Evolutionary conservation across 129 eudicot genomes (phyloP), one percentile per base, ranked within the genome.

Genomic region (Sambucus nigra): DNA sequence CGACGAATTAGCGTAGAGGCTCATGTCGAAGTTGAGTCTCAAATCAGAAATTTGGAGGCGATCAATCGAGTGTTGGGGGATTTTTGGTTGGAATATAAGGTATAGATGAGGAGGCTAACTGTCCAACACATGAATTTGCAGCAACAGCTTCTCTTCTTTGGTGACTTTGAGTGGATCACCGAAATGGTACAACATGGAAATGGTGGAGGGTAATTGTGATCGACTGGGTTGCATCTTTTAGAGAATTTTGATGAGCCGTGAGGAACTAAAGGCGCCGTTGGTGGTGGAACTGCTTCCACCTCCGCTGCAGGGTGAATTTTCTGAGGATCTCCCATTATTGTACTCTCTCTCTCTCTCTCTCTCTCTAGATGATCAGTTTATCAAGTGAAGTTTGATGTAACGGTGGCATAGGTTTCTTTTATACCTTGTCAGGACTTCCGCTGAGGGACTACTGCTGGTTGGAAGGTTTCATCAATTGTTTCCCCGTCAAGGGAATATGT

Each of bases 91-190:
- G 60, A 76, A 92, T 6, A 75, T 78, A 13, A 86, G 62, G 82
- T 77, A 92, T 11, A 92, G 61, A 82, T 25, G 44, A 79, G 50
- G 65, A 75, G 49, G 68, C 70, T 47, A 5, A 86, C 40, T 16
- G 84, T 72, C 80, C 96, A 92, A 48, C 94, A 86, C 0, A 92
- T 46, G 69, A 86, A 80, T 68, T 65, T 79, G 73, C 89, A 72
- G 12, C 67, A 81, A 6, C 91, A 57, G 31, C 47, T 63, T 33
- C 69, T 44, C 16, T 63, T 66, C 14, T 0, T 53, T 24, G 63
- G 79, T 20, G 73, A 73, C 33, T 51, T 39, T 1, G 69, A 24
- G 1, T 54, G 58, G 11, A 55, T 23, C 26, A 51, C 35, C 5
- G 59, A 58, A 39, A 33, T 38, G 24, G 62, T 60, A 25, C 25